Evolutionary conservation across 129 eudicot species (phyloP), one percentile per base, ranked within the genome.

Genomic region (Tagetes patula): DNA sequence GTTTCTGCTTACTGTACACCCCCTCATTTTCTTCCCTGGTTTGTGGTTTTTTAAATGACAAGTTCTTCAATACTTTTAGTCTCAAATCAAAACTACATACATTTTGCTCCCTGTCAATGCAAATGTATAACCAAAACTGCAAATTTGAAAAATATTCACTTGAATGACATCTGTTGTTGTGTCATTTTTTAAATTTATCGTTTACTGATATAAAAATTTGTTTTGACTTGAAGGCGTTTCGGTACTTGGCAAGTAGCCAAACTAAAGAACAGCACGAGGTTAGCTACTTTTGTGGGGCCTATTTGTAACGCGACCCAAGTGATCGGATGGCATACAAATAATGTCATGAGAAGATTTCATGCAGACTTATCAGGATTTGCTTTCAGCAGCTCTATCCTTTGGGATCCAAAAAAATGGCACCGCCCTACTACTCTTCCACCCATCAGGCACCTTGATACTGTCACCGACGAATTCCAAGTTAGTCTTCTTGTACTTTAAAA

Each of bases 211-310:
- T 20, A 20, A 20, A 20, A 20, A 20, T 20, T 20, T 20, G 27
- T 20, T 20, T 20, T 20, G 27, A 20, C 27, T 20, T 81, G 63
- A 83, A 90, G 96, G 78, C 85, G 92, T 65, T 79, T 91, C 37
- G 97, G 97, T 48, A 83, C 96, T 11, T 91, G 97, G 97, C 75
- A 79, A 33, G 88, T 86, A 65, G 92, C 92, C 45, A 79, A 82
- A 65, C 74, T 86, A 65, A 80, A 60, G 54, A 71, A 75, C 65
- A 83, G 37, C 56, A 61, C 46, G 56, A 73, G 69, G 14, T 38
- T 69, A 63, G 52, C 65, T 62, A 39, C 81, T 38, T 56, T 79
- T 62, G 88, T 82, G 70, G 97, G 97, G 72, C 97, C 97, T 6
- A 47, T 91, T 63, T 88, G 97, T 81, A 88, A 84, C 49, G 82